phyloP scores from a whole-genome alignment of 83 land plant genomes.

The Picea abies region DNA sequence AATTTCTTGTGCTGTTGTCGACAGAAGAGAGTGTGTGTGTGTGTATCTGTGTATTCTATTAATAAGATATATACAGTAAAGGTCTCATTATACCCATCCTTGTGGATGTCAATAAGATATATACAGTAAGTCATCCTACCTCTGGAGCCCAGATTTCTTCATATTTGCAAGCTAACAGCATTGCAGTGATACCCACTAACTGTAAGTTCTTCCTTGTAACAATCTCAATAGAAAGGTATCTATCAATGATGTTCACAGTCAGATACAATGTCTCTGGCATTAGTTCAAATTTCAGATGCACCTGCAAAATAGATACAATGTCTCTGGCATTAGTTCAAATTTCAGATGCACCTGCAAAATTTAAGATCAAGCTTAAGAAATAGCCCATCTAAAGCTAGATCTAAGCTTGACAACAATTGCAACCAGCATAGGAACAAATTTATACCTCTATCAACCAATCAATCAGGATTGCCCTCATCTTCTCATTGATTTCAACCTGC shows the following conservation, averaged over 20 bases:
- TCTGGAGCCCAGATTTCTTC: conserved; percentile 90
- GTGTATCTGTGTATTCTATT: no score
- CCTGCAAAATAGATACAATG: conserved; percentile 36
- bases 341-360: conserved; percentile 47
- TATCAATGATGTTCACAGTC: conserved; percentile 49
- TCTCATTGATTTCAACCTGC: conserved; percentile 44
- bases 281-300: conserved; percentile 51
- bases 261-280: conserved; percentile 68
- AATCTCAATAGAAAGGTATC: conserved; percentile 34
- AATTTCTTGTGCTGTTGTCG: no score
- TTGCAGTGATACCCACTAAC: conserved; percentile 52
- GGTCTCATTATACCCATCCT: neutral
- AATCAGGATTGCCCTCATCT: conserved; percentile 46
- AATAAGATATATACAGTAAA: no score
- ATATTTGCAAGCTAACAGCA: conserved; percentile 65
- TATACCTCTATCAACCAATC: conserved; percentile 60
- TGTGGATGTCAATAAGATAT: neutral
- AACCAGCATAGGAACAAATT: neutral
- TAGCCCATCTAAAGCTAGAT: neutral
- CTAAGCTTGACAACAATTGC: neutral
- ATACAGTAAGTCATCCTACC: conserved; percentile 41
- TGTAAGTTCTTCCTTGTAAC: conserved; percentile 48
- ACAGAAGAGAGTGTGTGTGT: no score
- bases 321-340: conserved; percentile 57
- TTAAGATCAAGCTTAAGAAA: neutral